Base-by-base conservation (phyloP, 176 grass and related monocot species). In the Saccharum spontaneum region DNA sequence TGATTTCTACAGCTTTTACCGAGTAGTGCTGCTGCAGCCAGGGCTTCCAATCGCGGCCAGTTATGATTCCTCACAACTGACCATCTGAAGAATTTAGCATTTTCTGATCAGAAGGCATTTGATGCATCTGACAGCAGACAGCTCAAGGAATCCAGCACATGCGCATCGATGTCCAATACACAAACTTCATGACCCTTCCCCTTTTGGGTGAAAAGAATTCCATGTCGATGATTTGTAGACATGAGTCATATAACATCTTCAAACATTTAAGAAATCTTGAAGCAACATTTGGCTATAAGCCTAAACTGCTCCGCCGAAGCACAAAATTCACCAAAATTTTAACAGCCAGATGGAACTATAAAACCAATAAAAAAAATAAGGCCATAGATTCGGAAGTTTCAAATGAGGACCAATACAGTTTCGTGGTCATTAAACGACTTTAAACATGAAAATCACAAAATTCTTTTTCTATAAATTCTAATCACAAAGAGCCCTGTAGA, bases 81-180 rank as follows among this genome's bases (percentile, higher is more conserved):
- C 14, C 6, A 16, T 62, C 43, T 24, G 50, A 88, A 71, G 75
- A 43, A 78, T 33, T 31, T 28, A 24, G 44, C 26, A 44, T 69
- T 82, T 67, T 89, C 44, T 68, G 20, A 80, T 45, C 68, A 84
- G 46, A 60, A 31, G 49, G 64, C 5, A 49, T 23, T 33, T 0
- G 28, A 77, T 64, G 37, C 17, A 69, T 67, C 16, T 26, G 23
- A 24, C 57, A 61, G 0, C 8, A 61, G n/a, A 61, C 59, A 66
- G 43, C 11, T 33, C 40, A 44, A 87, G 52, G 52, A 63, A 43
- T 18, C 23, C 23, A 36, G 23, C 49, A 33, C 46, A 50, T 6
- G 36, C 0, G 5, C 24, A 46, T 46, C 16, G 4, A 43, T 77
- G 65, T 77, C 50, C 7, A 45, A 31, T 39, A 54, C 20, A 40